Evolutionary conservation across 1,284 basidiomycete species (phyloP).

Genomic region (Taiwanofungus camphoratus): DNA sequence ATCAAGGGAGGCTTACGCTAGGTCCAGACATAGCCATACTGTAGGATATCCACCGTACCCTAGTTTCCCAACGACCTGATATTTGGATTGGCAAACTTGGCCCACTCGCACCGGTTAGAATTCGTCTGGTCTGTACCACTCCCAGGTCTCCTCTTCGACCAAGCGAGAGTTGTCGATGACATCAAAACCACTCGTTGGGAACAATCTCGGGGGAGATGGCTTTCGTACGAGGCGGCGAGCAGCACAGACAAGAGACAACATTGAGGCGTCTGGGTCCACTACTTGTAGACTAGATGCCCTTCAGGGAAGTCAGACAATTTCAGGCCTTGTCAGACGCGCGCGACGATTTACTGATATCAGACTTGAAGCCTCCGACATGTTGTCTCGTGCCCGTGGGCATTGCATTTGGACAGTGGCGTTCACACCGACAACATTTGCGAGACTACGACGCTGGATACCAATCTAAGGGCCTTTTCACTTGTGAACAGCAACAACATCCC

Average conservation of each 20-base stretch:
- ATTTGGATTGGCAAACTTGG: conserved; percentile 17
- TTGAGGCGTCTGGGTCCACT: too few species aligned
- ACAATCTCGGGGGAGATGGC: conserved; percentile 1
- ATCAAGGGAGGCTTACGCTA: conserved; percentile 13
- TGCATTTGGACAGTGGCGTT: too few species aligned
- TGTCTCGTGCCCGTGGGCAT: too few species aligned
- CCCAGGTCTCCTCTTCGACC: conserved; percentile 7
- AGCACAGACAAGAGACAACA: conserved; percentile 5
- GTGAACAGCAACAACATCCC: too few species aligned
- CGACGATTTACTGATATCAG: too few species aligned
- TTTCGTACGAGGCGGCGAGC: conserved; percentile 1
- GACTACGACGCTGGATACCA: too few species aligned
- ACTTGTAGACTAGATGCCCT: too few species aligned
- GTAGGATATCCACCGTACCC: conserved; percentile 25
- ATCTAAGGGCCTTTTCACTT: too few species aligned
- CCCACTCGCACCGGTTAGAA: conserved; percentile 13
- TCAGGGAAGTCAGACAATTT: too few species aligned
- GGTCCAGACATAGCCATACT: conserved; percentile 24
- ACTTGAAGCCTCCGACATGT: too few species aligned
- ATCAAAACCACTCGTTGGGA: conserved; percentile 4
- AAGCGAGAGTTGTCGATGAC: conserved; percentile 3
- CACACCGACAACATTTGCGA: too few species aligned
- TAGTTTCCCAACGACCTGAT: conserved; percentile 26
- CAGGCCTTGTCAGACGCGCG: too few species aligned
- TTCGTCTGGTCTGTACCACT: conserved; percentile 6